Evolutionary conservation across 2,329 filamentous ascomycete genomes (phyloP).

Genomic region (Stagonosporopsis tanaceti): DNA sequence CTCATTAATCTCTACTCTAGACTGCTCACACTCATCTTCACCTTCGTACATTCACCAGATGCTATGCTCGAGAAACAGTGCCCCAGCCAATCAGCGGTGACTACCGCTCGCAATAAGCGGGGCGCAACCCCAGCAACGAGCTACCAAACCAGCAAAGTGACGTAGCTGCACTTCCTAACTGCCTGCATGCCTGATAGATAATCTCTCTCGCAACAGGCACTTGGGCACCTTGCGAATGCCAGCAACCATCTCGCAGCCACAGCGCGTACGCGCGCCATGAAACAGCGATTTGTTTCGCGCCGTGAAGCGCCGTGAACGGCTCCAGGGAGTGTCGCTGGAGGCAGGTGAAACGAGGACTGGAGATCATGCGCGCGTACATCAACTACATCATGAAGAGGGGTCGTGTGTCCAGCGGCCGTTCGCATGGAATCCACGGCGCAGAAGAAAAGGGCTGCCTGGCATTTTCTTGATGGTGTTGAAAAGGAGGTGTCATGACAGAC

Average conservation of each 20-base stretch:
- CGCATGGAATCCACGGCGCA: background rate
- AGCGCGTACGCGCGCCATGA: slow-evolving; percentile 12
- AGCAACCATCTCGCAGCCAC: background rate
- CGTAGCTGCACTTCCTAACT: background rate
- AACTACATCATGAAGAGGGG: background rate
- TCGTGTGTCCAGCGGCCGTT: background rate
- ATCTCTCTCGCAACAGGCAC: too few species aligned
- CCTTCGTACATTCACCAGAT: background rate
- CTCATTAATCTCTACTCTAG: background rate
- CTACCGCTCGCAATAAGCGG: slow-evolving; percentile 12
- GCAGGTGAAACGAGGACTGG: slow-evolving; percentile 17
- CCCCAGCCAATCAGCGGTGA: slow-evolving; percentile 7
- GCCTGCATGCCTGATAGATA: background rate
- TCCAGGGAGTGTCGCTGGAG: slow-evolving; percentile 18
- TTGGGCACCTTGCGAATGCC: background rate
- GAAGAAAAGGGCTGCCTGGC: background rate
- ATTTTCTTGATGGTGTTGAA: background rate
- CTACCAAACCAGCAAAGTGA: slow-evolving; percentile 3
- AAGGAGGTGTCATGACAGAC: background rate
- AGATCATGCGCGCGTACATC: slow-evolving; percentile 10
- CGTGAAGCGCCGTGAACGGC: background rate
- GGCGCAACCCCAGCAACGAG: slow-evolving; percentile 27
- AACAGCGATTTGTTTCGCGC: slow-evolving; percentile 13
- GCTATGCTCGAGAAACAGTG: background rate
- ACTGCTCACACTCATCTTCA: slow-evolving; percentile 2